Conservation (phyloP, 371 early-diverging fungal species). For the Haplosporangium sp. region DNA sequence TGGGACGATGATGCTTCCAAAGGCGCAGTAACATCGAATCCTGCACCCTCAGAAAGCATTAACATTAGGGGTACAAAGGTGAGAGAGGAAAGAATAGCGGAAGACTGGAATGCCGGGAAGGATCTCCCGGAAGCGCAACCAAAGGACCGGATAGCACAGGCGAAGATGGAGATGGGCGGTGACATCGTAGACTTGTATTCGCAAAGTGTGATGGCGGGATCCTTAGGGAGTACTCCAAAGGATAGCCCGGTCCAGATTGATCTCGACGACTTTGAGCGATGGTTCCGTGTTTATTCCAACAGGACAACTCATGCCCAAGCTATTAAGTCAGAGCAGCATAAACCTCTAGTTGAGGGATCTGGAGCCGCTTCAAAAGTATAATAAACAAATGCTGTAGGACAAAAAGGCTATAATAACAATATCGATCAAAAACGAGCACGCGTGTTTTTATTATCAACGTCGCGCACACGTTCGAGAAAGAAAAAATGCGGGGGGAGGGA, state of each 20-base stretch:
- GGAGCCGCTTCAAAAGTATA: no score
- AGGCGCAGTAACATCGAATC: not conserved
- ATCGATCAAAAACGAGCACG: no score
- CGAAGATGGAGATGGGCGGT: slow-evolving; percentile 47
- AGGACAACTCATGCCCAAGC: slow-evolving; percentile 15
- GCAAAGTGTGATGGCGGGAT: slow-evolving; percentile 14
- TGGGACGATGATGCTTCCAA: not conserved
- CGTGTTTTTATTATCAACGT: no score
- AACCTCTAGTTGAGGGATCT: not conserved
- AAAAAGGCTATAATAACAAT: no score
- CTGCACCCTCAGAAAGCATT: not conserved
- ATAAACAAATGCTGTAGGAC: no score
- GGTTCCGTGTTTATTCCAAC: slow-evolving; percentile 30
- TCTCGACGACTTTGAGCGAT: slow-evolving; percentile 45
- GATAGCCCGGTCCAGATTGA: slow-evolving; percentile 17
- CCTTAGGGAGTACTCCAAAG: slow-evolving; percentile 15
- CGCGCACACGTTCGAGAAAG: no score
- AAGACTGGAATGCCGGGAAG: not conserved
- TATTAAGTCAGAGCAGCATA: not conserved
- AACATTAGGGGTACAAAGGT: not conserved
- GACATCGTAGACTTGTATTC: slow-evolving; percentile 36
- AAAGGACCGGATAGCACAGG: slow-evolving; percentile 8
- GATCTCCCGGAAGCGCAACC: not conserved
- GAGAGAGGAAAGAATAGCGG: not conserved
- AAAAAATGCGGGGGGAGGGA: no score